Conservation (phyloP, 202 grass and related monocot genomes). For the Cymbopogon flexuosus region DNA sequence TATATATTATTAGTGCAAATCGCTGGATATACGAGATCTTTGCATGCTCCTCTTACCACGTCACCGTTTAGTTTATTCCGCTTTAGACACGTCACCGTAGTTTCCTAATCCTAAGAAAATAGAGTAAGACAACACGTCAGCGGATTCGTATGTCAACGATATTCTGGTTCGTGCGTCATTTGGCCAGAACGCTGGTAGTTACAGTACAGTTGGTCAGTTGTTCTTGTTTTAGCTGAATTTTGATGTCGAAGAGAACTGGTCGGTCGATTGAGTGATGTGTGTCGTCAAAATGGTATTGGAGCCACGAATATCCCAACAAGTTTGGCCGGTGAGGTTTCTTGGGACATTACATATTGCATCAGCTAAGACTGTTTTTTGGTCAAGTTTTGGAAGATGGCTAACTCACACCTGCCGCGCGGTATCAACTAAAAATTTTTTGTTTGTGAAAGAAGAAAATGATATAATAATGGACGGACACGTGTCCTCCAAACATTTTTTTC, state of each 20-base stretch:
- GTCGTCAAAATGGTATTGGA: neutral
- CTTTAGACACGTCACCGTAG: neutral
- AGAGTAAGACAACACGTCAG: too few species aligned
- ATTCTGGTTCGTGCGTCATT: neutral
- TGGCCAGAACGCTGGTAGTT: neutral
- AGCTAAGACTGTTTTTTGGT: too few species aligned
- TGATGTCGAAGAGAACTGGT: neutral
- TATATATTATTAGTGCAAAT: neutral
- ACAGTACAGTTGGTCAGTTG: neutral
- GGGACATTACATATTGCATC: too few species aligned
- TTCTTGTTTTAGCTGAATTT: neutral
- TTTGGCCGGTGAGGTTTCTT: constrained; percentile 28
- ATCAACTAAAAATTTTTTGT: too few species aligned
- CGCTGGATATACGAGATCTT: neutral
- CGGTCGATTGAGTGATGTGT: neutral
- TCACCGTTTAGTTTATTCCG: neutral
- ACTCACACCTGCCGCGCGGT: too few species aligned
- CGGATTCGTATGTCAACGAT: neutral
- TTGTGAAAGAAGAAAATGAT: too few species aligned
- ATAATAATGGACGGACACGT: too few species aligned
- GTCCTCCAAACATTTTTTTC: too few species aligned
- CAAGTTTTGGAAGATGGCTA: too few species aligned
- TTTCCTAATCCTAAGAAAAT: too few species aligned
- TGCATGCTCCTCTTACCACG: neutral
- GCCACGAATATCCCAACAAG: neutral